Conservation (phyloP, 768 basidiomycete species). For the Phanerochaete carnosa region DNA sequence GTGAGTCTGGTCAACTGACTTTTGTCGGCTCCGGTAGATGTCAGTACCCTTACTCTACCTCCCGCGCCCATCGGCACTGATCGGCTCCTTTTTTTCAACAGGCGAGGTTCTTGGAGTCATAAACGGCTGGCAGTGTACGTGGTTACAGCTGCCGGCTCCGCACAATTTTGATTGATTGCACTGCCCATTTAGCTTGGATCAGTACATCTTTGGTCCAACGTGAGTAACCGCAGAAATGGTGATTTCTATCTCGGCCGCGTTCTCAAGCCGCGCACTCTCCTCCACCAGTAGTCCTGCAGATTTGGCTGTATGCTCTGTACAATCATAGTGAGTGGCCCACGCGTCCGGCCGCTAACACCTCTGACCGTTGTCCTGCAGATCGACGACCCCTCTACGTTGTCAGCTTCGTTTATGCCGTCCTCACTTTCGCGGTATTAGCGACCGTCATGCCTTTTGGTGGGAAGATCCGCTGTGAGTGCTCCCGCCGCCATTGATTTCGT, state of each 20-base stretch:
- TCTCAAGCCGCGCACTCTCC: neutral
- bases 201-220: slow-evolving; percentile 13
- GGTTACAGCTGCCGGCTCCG: neutral
- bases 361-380: neutral
- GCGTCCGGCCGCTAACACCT: too few species aligned
- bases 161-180: neutral
- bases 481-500: neutral
- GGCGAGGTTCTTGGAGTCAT: neutral
- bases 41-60: neutral
- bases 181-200: slow-evolving; percentile 7
- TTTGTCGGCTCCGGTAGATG: neutral
- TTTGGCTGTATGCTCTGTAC: slow-evolving; percentile 14
- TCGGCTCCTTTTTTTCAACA: neutral
- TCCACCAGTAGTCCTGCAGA: slow-evolving; percentile 9
- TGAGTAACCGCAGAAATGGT: slow-evolving; percentile 3
- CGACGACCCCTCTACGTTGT: slow-evolving; percentile 6
- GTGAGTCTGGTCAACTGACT: neutral
- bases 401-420: slow-evolving; percentile 2
- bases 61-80: neutral
- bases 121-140: slow-evolving; percentile 14
- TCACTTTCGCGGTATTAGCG: neutral
- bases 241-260: neutral
- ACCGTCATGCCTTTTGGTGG: slow-evolving; percentile 1
- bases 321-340: slow-evolving; percentile 4
- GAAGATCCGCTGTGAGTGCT: slow-evolving; percentile 5